Conservation (phyloP, 495 filamentous ascomycete genomes). For the Barbatosphaeria neglecta region DNA sequence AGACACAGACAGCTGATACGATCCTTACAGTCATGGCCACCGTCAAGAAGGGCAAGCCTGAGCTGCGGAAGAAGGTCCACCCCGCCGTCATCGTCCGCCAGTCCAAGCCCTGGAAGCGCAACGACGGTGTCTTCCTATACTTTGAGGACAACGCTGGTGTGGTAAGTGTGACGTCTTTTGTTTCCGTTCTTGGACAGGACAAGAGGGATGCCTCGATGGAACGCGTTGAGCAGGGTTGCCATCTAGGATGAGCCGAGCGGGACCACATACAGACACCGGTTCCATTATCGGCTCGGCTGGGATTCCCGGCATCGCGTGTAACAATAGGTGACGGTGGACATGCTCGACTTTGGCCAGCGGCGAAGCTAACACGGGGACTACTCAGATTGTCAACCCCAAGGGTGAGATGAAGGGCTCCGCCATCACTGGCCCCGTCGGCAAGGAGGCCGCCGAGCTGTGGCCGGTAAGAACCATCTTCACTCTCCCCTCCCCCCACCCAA, state of each 20-base stretch:
- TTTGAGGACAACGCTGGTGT: constrained; percentile 99
- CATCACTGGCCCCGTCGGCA: constrained; percentile 97
- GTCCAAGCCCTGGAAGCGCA: constrained; percentile 96
- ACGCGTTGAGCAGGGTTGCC: no score
- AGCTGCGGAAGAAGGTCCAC: constrained; percentile 96
- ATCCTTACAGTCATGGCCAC: constrained; percentile 59
- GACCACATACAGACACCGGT: no score
- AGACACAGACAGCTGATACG: not conserved
- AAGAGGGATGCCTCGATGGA: no score
- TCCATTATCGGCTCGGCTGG: not conserved
- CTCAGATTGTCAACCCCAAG: constrained; percentile 98
- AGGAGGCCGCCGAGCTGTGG: constrained; percentile 99
- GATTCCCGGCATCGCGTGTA: no score
- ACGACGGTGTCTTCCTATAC: constrained; percentile 97
- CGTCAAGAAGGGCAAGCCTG: constrained; percentile 98
- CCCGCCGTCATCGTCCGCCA: constrained; percentile 88
- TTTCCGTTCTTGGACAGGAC: no score
- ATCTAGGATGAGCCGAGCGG: no score
- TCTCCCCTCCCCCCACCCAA: not conserved
- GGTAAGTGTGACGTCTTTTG: constrained; percentile 44
- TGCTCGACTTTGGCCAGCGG: not conserved
- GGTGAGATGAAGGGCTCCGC: constrained; percentile 99
- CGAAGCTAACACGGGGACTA: constrained; percentile 6
- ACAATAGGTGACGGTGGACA: no score
- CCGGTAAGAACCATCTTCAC: constrained; percentile 49